A percentile compares a stretch with the other conserved stretches of the same genome.
phyloP scores from a whole-genome alignment of 2,329 filamentous ascomycete genomes.

The Epichloe aotearoae region DNA sequence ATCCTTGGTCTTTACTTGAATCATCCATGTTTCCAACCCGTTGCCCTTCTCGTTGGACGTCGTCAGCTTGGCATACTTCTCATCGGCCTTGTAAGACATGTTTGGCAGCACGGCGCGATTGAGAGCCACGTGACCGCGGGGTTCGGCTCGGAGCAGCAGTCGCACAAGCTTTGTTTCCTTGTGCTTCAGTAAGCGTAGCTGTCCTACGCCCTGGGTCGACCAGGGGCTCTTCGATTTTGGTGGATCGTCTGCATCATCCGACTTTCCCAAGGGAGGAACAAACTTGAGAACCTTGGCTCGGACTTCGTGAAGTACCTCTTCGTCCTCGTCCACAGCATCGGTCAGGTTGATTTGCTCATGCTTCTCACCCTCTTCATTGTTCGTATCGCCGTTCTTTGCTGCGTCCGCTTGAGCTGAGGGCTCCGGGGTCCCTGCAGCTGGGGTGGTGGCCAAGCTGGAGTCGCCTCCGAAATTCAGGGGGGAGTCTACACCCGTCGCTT shows the following conservation, averaged over 20 bases:
- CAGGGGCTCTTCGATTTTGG: constrained; percentile 44
- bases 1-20: constrained; percentile 55
- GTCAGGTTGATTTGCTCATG: constrained; percentile 61
- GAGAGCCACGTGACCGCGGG: constrained; percentile 58
- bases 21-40: constrained; percentile 54
- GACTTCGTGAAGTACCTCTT: constrained; percentile 56
- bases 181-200: constrained; percentile 60
- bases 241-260: constrained; percentile 26
- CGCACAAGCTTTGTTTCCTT: constrained; percentile 54
- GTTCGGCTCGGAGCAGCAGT: constrained; percentile 61
- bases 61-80: constrained; percentile 47
- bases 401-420: constrained; percentile 34
- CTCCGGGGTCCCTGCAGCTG: constrained; percentile 45
- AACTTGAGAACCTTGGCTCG: constrained; percentile 58
- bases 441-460: constrained; percentile 48
- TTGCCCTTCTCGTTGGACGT: constrained; percentile 44
- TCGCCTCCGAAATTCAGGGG: constrained; percentile 42
- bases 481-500: constrained; percentile 37
- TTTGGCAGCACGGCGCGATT: constrained; percentile 53
- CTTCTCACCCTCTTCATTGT: constrained; percentile 43
- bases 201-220: constrained; percentile 57
- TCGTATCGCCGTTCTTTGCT: constrained; percentile 18
- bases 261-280: constrained; percentile 32
- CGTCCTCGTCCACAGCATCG: constrained; percentile 55
- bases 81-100: constrained; percentile 47